Base-by-base conservation (phyloP, 2,329 filamentous ascomycete genomes). In the Aspergillus glaucus region DNA sequence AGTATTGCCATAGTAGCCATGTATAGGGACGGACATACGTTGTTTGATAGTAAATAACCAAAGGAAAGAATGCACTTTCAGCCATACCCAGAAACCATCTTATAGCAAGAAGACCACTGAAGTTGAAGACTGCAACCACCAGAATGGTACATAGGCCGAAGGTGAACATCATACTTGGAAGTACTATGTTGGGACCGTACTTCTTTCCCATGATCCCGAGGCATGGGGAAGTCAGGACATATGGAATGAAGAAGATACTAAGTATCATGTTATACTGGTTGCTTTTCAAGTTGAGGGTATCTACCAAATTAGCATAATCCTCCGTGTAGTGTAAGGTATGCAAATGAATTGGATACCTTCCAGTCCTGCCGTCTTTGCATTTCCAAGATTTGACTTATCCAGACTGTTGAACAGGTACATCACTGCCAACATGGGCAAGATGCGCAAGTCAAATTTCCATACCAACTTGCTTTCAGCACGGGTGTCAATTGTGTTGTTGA, bases 361-460 rank as follows among this genome's bases (percentile, higher is more conserved):
- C 3, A 62, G 45, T 2, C 56, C 56, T 2, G 57, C 60, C 3
- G 60, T 62, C 47, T 62, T 62, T 17, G 60, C 59, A 52, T 62
- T 62, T 6, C 60, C 60, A 22, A 66, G 46, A 43, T 75, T 75
- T 41, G 62, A 63, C 49, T 73, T 73, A 53, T 74, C 71, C 6
- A 72, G 62, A 30, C 66, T 65, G 57, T 74, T 74, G 63, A 76
- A 79, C 2, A 80, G 65, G 48, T 80, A 80, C 77, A 80, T 80
- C 36, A 78, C 52, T 0, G 78, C 74, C 7, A 80, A 61, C 41
- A 79, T 70, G 3, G 78, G 78, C 12, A 80, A 62, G 44, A 81
- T 44, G 12, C 54, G 59, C 17, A 62, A 56, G 36, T 62, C 60
- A 54, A 80, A 76, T 50, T 80, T 80, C 69, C 75, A 72, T 43